Base-by-base conservation (phyloP, 805 yeast genomes). In the Hanseniaspora clermontiae region DNA sequence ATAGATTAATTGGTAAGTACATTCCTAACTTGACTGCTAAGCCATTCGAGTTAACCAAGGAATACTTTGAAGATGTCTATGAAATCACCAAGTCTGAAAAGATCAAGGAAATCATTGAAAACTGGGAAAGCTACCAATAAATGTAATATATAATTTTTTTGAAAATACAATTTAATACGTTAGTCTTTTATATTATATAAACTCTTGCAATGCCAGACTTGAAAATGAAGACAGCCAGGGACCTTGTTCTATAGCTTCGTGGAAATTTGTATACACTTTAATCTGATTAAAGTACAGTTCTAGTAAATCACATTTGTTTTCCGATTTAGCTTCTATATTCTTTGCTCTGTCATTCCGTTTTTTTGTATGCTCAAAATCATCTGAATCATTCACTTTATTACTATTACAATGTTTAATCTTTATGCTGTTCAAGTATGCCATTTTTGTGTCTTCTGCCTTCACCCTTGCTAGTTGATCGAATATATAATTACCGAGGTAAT, bases 11-110 rank as follows among this genome's bases (percentile, higher is more conserved):
- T 64, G 90, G 90, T 69, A 93, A 90, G 77, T 93, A 95, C 74
- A 90, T 93, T 78, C 99, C 99, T 62, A 93, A 93, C 77, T 81
- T 93, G 78, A 95, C 98, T 62, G 98, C 98, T 61, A 87, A 82
- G 75, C 98, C 99, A 64, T 93, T 93, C 71, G 82, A 85, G 74
- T 84, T 93, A 64, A 84, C 97, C 43, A 93, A 88, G 77, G 97
- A 90, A 72, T 93, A 93, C 77, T 93, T 93, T 77, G 85, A 95
- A 77, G 95, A 87, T 65, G 99, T 93, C 55, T 93, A 91, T 70
- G 80, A 83, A 58, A 79, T 93, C 71, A 93, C 99, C 51, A 83
- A 85, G 45, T 86, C 95, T 51, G 95, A 87, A 55, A 88, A 87
- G 79, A 86, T 95, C 69, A 88, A 88, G 77, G 76, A 79, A 51